Conservation (phyloP, 371 early-diverging fungal species). For the Chytridium lagenaria region DNA sequence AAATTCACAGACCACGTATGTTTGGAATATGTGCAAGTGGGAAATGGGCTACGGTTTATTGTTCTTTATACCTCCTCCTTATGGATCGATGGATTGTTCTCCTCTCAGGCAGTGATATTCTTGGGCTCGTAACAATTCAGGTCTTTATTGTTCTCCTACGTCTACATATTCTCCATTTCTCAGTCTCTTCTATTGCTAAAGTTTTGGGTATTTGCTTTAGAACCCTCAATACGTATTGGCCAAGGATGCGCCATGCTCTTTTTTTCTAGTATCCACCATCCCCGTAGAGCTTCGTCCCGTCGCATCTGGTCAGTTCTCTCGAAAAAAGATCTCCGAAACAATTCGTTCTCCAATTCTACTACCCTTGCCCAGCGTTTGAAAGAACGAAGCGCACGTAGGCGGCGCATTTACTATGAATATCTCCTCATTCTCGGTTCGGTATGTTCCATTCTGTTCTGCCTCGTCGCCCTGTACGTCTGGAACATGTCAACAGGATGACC, state of each 20-base stretch:
- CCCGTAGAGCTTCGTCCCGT: conserved; percentile 5
- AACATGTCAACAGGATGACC: not conserved
- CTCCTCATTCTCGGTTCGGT: not conserved
- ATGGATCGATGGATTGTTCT: conserved; percentile 24
- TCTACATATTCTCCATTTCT: not conserved
- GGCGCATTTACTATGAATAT: not conserved
- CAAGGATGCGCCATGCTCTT: conserved; percentile 15
- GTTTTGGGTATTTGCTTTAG: not conserved
- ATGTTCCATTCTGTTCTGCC: not conserved
- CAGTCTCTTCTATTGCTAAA: not conserved
- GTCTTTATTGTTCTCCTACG: not conserved
- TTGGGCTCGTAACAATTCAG: conserved; percentile 11
- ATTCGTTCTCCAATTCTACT: not conserved
- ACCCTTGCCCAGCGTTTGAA: not conserved
- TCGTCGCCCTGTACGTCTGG: conserved; percentile 11
- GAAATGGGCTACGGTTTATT: conserved; percentile 15
- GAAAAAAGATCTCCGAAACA: not conserved
- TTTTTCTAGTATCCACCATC: conserved; percentile 6
- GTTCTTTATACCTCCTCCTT: conserved; percentile 16
- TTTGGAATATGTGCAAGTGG: conserved; percentile 14
- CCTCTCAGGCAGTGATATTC: conserved; percentile 12
- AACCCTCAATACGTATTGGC: conserved; percentile 10
- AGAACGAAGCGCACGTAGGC: not conserved
- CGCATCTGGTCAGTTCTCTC: not conserved
- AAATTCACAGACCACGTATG: not conserved